Base-by-base conservation (phyloP, 1,284 basidiomycete species). In the Marasmius oreades region DNA sequence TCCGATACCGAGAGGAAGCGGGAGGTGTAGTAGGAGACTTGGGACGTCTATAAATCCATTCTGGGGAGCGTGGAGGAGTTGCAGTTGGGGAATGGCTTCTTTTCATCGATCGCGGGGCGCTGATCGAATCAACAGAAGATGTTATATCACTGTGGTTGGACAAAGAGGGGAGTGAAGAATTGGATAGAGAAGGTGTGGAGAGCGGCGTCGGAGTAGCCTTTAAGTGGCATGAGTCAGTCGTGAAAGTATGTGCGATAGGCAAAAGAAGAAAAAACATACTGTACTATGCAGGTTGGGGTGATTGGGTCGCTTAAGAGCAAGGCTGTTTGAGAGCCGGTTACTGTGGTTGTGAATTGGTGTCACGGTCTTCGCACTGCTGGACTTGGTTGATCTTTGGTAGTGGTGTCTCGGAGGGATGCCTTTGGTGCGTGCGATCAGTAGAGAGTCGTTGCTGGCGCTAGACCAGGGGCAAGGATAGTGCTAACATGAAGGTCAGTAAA, bases 11-110 rank as follows among this genome's bases (percentile, higher is more conserved):
- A 16, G 44, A 31, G n/a, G 44, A 53, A 22, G 55, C 50, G 14
- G 58, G 55, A 8, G 66, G 55, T 51, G 58, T 55, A 8, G 65
- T 60, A 5, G 74, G 70, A 2, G 72, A 70, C 61, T 71, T 75
- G 14, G 76, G 76, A 26, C 70, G 71, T 33, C 78, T 72, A 61
- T 78, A 77, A 33, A 79, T 71, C 78, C 78, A 79, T 63, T 77
- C 74, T 18, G 66, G 65, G 3, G 65, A 63, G 28, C 62, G 59
- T 57, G 63, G 55, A 56, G 62, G 52, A 52, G 56, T 44, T 53
- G 55, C 70, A 62, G 56, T 62, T 60, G 51, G 62, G 56, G 53
- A 53, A 18, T 53, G 52, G 39, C 46, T 51, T 39, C 56, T 52
- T 39, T 52, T 47, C 24, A 55, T 22, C 12, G 44, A 33, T 45